These are phyloP conservation scores for Neoboletus brunneissimus DNA, from an alignment of 768 basidiomycete genomes.

Conservation along the genomic window DNA sequence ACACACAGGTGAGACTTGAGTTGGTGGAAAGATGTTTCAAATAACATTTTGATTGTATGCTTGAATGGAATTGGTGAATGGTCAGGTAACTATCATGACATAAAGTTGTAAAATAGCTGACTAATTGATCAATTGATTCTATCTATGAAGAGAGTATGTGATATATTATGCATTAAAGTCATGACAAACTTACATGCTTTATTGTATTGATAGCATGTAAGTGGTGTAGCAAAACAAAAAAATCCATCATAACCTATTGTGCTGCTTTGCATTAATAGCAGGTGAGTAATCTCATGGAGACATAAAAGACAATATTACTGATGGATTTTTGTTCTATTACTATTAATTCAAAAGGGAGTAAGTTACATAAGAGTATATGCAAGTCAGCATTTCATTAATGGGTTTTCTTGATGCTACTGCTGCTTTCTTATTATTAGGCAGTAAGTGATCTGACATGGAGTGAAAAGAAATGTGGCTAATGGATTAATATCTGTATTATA, in stretches of 20 bases:
- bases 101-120: neutral
- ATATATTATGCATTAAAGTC: neutral
- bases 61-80: neutral
- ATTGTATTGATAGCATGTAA: neutral
- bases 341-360: too few species aligned
- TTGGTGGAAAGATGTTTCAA: neutral
- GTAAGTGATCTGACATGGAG: too few species aligned
- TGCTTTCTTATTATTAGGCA: too few species aligned
- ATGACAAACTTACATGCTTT: too few species aligned
- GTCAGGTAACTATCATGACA: neutral
- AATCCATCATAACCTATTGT: too few species aligned
- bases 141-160: neutral
- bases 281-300: neutral
- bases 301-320: neutral
- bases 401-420: too few species aligned
- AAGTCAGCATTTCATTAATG: too few species aligned
- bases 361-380: too few species aligned
- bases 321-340: too few species aligned
- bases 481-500: too few species aligned
- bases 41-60: neutral
- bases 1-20: neutral
- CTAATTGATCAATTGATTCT: neutral
- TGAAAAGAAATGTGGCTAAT: too few species aligned
- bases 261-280: too few species aligned
- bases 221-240: neutral